A percentile compares a stretch with the other conserved stretches of the same genome.
phyloP scores from a whole-genome alignment of 306 rosid species.

The Begonia peltatifolia region DNA sequence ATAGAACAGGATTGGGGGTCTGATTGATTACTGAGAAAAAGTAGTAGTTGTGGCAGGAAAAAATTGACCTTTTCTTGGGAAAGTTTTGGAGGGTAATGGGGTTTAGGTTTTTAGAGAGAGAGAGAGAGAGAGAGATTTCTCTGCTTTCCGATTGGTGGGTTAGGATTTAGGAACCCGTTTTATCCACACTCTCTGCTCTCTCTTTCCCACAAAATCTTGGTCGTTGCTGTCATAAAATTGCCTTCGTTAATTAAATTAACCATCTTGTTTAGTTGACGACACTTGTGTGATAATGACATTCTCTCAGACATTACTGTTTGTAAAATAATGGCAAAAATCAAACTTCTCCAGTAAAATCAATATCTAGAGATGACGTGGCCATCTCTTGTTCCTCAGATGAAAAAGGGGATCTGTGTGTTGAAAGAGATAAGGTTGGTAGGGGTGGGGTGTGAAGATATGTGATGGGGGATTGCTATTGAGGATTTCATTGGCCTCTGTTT shows the following conservation, averaged over 20 bases:
- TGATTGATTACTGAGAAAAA: no score
- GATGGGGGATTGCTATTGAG: slow-evolving; percentile 16
- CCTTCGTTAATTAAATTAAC: no score
- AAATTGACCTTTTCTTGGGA: neutral
- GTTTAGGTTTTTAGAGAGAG: neutral
- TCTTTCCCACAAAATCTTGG: neutral
- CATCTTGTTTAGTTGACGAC: no score
- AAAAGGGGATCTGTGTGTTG: neutral
- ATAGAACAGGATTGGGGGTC: no score
- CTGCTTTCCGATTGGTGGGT: slow-evolving; percentile 48
- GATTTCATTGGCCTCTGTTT: slow-evolving; percentile 27
- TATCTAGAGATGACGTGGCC: no score
- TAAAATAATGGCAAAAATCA: no score
- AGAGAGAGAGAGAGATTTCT: slow-evolving; percentile 32
- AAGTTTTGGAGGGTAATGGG: neutral
- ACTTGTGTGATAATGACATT: no score
- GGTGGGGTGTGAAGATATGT: slow-evolving; percentile 19
- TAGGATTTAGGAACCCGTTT: slow-evolving; percentile 33
- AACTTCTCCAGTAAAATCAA: no score
- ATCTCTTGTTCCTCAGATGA: neutral
- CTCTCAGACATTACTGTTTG: no score
- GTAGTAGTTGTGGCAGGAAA: neutral
- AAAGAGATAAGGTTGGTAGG: slow-evolving; percentile 19
- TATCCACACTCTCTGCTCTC: slow-evolving; percentile 59
- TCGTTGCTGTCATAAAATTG: no score